Percentiles rank a stretch among this genome's conserved stretches.
phyloP scores from a whole-genome alignment of 2,329 filamentous ascomycete species.

The Aspergillus texensis region DNA sequence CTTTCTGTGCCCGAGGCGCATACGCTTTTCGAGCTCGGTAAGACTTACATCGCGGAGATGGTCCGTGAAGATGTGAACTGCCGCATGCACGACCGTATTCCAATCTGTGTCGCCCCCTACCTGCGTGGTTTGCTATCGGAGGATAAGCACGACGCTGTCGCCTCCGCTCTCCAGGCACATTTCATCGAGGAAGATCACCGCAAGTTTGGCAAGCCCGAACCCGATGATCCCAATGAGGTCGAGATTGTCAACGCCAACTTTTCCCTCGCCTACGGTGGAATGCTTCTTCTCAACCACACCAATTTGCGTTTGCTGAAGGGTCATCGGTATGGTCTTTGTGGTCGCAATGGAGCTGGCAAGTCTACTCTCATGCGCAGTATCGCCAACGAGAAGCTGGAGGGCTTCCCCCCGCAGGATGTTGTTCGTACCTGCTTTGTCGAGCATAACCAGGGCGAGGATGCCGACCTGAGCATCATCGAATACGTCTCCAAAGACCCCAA shows the following conservation, averaged over 20 bases:
- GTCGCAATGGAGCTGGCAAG: conserved; percentile 95
- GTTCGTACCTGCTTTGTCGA: conserved; percentile 97
- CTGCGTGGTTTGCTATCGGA: conserved; percentile 69
- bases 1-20: conserved; percentile 64
- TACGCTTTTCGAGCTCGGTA: conserved; percentile 66
- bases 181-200: conserved; percentile 84
- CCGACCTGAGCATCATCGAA: conserved; percentile 91
- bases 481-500: conserved; percentile 89
- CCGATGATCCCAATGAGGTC: conserved; percentile 87
- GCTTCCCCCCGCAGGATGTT: conserved; percentile 89
- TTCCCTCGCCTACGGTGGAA: conserved; percentile 95
- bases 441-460: conserved; percentile 98
- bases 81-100: conserved; percentile 74
- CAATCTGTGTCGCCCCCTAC: conserved; percentile 71
- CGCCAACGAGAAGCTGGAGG: conserved; percentile 91
- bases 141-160: conserved; percentile 65
- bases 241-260: conserved; percentile 99
- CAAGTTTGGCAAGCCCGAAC: conserved; percentile 80
- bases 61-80: conserved; percentile 86
- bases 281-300: conserved; percentile 94
- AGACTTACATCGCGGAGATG: conserved; percentile 78
- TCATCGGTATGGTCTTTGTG: conserved; percentile 94
- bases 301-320: conserved; percentile 94
- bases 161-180: conserved; percentile 72
- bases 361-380: conserved; percentile 99